A percentile compares a stretch with the other conserved stretches of the same genome.
These are phyloP conservation scores for Saraca asoca DNA, from an alignment of 331 rosid genomes.

Conservation along the genomic window DNA sequence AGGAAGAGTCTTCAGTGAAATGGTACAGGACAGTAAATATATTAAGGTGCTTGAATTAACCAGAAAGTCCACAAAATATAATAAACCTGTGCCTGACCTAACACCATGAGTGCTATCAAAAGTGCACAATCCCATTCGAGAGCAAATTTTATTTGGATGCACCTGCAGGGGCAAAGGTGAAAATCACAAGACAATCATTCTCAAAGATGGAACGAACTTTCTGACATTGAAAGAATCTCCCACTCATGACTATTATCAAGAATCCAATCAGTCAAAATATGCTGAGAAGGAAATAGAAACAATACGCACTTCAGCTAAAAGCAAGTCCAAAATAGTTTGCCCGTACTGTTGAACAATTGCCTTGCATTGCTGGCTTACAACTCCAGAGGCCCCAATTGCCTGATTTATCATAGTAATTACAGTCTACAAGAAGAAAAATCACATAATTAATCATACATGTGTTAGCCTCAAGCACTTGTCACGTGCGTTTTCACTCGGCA, in stretches of 20 bases:
- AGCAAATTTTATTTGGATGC: conserved; percentile 71
- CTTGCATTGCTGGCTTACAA: conserved; percentile 74
- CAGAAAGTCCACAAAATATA: not conserved
- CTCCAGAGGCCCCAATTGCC: conserved; percentile 82
- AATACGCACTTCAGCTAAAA: conserved; percentile 62
- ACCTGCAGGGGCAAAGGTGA: conserved; percentile 45
- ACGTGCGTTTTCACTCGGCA: not conserved
- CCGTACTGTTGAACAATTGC: conserved; percentile 78
- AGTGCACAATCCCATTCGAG: conserved; percentile 77
- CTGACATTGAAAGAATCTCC: not conserved
- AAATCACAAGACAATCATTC: conserved; percentile 31
- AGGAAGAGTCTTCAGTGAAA: conserved; percentile 2
- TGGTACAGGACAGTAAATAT: conserved; percentile 13
- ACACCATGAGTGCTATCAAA: conserved; percentile 74
- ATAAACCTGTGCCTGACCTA: conserved; percentile 48
- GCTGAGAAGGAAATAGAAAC: not conserved
- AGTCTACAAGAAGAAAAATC: conserved; percentile 45
- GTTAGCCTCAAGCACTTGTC: not conserved
- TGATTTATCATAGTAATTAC: conserved; percentile 70
- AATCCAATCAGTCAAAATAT: conserved; percentile 3
- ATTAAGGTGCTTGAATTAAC: not conserved
- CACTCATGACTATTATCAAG: not conserved
- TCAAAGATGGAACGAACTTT: conserved; percentile 7
- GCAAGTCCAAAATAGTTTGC: conserved; percentile 67
- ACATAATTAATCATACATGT: conserved; percentile 27